These are phyloP conservation scores for Arachnopeziza araneosa DNA, from an alignment of 2,329 filamentous ascomycete species.

Conservation along the genomic window DNA sequence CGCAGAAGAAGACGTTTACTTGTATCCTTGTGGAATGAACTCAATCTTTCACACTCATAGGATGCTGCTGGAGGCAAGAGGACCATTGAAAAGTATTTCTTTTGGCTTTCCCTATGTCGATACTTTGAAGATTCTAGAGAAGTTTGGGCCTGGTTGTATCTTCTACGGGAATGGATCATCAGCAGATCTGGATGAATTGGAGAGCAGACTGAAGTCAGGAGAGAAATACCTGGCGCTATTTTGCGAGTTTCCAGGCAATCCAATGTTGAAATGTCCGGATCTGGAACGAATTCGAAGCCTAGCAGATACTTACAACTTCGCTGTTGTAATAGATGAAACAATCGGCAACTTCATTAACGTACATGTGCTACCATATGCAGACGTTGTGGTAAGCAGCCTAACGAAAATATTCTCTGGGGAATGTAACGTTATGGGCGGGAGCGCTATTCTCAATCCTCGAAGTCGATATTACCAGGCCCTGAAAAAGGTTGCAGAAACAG, in stretches of 20 bases:
- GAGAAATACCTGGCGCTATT: slow-evolving; percentile 80
- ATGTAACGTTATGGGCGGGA: slow-evolving; percentile 96
- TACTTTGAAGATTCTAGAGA: slow-evolving; percentile 89
- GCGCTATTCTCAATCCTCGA: slow-evolving; percentile 58
- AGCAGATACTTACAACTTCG: slow-evolving; percentile 81
- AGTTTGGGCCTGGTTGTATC: slow-evolving; percentile 82
- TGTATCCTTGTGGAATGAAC: slow-evolving; percentile 90
- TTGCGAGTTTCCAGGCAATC: slow-evolving; percentile 93
- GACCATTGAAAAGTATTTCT: slow-evolving; percentile 69
- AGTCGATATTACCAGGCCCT: slow-evolving; percentile 64
- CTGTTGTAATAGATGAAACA: slow-evolving; percentile 89
- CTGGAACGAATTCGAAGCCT: slow-evolving; percentile 72
- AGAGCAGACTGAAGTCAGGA: slow-evolving; percentile 62
- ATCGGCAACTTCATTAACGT: slow-evolving; percentile 96
- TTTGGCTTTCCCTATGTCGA: slow-evolving; percentile 99
- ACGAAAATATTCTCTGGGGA: slow-evolving; percentile 98
- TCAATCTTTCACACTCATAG: slow-evolving; percentile 87
- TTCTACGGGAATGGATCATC: slow-evolving; percentile 82
- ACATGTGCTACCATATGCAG: slow-evolving; percentile 82
- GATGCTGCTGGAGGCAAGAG: slow-evolving; percentile 59
- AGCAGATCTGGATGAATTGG: slow-evolving; percentile 77
- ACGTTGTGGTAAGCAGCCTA: slow-evolving; percentile 88
- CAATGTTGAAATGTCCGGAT: slow-evolving; percentile 79
- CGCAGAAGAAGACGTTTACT: slow-evolving; percentile 79
- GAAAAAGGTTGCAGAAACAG: slow-evolving; percentile 56